A percentile compares a stretch with the other conserved stretches of the same genome.
Conservation (phyloP, 2,329 filamentous ascomycete species). For the Dothistroma pini region DNA sequence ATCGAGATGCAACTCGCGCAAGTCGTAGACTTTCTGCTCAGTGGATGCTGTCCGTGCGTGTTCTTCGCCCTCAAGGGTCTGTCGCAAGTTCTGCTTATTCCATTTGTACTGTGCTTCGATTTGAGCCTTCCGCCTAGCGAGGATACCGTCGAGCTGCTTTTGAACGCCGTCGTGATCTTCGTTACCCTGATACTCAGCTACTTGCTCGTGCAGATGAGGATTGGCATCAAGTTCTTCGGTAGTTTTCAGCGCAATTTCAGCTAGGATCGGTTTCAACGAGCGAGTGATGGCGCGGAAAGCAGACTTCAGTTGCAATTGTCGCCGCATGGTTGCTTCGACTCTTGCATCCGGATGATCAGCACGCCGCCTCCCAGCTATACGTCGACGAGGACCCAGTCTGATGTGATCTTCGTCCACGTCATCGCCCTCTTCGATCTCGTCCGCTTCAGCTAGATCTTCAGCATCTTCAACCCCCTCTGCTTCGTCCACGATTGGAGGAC, state of each 20-base stretch:
- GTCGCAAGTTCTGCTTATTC: slow-evolving; percentile 38
- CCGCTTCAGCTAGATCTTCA: slow-evolving; percentile 14
- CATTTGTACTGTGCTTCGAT: slow-evolving; percentile 38
- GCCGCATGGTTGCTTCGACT: slow-evolving; percentile 48
- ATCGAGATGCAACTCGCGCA: slow-evolving; percentile 29
- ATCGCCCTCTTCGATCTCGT: slow-evolving; percentile 21
- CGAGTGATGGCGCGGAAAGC: slow-evolving; percentile 61
- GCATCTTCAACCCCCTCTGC: slow-evolving; percentile 13
- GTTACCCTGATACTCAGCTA: slow-evolving; percentile 49
- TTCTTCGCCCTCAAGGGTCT: slow-evolving; percentile 37
- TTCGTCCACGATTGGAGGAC: not conserved
- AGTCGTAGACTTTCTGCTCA: slow-evolving; percentile 33
- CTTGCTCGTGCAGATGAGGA: slow-evolving; percentile 51
- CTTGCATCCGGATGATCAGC: slow-evolving; percentile 46
- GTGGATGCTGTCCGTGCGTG: slow-evolving; percentile 35
- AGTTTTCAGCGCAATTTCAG: slow-evolving; percentile 61
- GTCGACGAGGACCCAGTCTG: slow-evolving; percentile 23
- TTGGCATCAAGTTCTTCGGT: slow-evolving; percentile 57
- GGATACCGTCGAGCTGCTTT: slow-evolving; percentile 45
- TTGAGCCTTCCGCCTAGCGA: slow-evolving; percentile 39
- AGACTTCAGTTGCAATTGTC: slow-evolving; percentile 64
- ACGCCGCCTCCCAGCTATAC: slow-evolving; percentile 40
- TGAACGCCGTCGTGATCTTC: slow-evolving; percentile 44
- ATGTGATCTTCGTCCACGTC: slow-evolving; percentile 25
- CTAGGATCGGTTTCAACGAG: slow-evolving; percentile 60